These are phyloP conservation scores for Venturia nashicola DNA, from an alignment of 2,329 filamentous ascomycete species.

Conservation along the genomic window DNA sequence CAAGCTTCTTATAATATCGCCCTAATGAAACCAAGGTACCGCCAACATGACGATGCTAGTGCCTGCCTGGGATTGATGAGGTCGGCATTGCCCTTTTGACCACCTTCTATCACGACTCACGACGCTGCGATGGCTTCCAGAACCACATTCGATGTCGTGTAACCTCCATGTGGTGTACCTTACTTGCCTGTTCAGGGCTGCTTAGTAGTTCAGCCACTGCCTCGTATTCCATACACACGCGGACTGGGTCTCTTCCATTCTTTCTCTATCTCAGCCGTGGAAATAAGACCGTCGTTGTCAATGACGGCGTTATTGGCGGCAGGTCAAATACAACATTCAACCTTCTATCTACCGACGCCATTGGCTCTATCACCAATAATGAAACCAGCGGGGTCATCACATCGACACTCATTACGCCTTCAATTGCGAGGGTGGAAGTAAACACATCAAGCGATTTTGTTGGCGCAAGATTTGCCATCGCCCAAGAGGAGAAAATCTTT, in stretches of 20 bases:
- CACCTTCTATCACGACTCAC: background rate
- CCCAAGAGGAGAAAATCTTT: slow-evolving; percentile 13
- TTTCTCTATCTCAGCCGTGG: slow-evolving; percentile 14
- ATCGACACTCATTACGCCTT: slow-evolving; percentile 14
- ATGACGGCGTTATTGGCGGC: slow-evolving; percentile 15
- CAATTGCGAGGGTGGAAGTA: slow-evolving; percentile 16
- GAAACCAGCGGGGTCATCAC: slow-evolving; percentile 12
- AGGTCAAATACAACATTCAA: slow-evolving; percentile 13
- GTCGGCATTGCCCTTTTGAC: background rate
- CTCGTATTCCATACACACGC: background rate
- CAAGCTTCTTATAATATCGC: background rate
- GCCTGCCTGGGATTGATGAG: background rate
- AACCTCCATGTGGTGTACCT: background rate
- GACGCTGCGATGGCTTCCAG: background rate
- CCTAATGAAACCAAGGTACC: background rate
- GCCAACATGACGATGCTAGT: background rate
- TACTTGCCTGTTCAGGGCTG: background rate
- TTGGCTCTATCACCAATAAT: slow-evolving; percentile 11
- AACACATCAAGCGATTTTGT: slow-evolving; percentile 15
- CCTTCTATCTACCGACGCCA: slow-evolving; percentile 5
- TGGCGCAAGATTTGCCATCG: slow-evolving; percentile 15
- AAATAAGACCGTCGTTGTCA: slow-evolving; percentile 14
- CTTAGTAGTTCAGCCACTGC: background rate
- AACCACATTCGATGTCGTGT: background rate
- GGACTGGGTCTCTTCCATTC: slow-evolving; percentile 9